Evolutionary conservation across 345 rosid species (phyloP), one percentile per base, ranked within the genome.

Genomic region (Moricandia arvensis): DNA sequence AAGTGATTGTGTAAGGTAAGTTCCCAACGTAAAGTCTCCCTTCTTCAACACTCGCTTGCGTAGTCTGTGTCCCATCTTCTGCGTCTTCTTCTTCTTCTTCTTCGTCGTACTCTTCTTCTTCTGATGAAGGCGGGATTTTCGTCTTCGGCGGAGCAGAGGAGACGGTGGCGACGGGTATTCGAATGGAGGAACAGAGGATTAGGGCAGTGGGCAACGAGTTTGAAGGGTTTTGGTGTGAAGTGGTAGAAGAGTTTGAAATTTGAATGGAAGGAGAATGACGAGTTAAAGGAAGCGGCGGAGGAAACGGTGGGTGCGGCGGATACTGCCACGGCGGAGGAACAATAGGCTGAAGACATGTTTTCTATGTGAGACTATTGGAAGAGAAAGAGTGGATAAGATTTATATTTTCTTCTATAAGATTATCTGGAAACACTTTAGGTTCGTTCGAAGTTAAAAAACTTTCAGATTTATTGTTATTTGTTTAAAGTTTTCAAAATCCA

Each of bases 21-120:
- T 90, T 91, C 43, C 99, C 97, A 2, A 94, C 88, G 74, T 87
- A 94, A n/a, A 91, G 72, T 79, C 89, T 89, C 67, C 88, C 93
- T 57, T 80, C 87, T 53, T 86, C 91, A 35, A 72, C 77, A 12
- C 79, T 78, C 6, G 83, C 72, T 68, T 68, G 69, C 63, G 83
- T 53, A 8, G 35, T 72, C 66, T 71, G 76, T 45, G 58, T 65
- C 27, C 17, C 82, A 35, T 71, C 85, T 29, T 71, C 53, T 29
- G 74, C 82, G 18, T 69, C 74, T 24, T 71, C 83, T 0, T 16
- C 18, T 33, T 55, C 82, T 79, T 59, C 82, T 13, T 45, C 47
- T 11, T 41, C 47, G 1, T 41, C 47, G 1, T 41, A 15, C 1
- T 43, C 49, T 13, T 43, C 49, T 43, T 43, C 53, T 55, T 41